phyloP scores from a whole-genome alignment of 768 basidiomycete genomes.

The Pholiota molesta region DNA sequence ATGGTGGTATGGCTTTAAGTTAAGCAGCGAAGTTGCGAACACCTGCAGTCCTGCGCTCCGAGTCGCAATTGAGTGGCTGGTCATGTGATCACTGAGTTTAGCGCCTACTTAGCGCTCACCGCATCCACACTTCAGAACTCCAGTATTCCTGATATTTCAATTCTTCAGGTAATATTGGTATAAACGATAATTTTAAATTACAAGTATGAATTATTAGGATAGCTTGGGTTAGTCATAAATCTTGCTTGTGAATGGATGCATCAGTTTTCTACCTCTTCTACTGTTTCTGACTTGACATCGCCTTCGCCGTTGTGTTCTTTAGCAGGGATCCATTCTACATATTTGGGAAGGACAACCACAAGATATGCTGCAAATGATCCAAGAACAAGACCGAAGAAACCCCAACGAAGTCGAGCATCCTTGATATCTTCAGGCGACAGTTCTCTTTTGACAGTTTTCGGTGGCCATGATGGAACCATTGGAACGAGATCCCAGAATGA shows the following conservation, averaged over 20 bases:
- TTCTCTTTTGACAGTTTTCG: slow-evolving; percentile 14
- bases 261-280: background rate
- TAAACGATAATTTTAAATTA: too few relatives aligned
- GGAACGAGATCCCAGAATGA: slow-evolving; percentile 45
- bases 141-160: too few relatives aligned
- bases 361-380: slow-evolving; percentile 46
- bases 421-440: slow-evolving; percentile 44
- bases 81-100: too few relatives aligned
- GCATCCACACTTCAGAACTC: too few relatives aligned
- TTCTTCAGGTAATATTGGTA: too few relatives aligned
- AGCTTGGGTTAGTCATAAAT: too few relatives aligned
- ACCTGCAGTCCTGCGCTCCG: too few relatives aligned
- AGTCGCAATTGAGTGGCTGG: too few relatives aligned
- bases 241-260: too few relatives aligned
- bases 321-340: slow-evolving; percentile 10
- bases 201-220: background rate
- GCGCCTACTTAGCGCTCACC: too few relatives aligned
- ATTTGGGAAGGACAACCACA: slow-evolving; percentile 27
- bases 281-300: slow-evolving; percentile 11
- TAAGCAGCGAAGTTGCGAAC: too few relatives aligned
- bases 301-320: slow-evolving; percentile 11
- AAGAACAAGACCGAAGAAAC: slow-evolving; percentile 50
- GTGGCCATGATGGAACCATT: slow-evolving; percentile 42
- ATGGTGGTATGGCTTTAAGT: too few relatives aligned
- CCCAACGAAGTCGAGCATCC: slow-evolving; percentile 53